Conservation (phyloP, 257 asterid species). For the Plantago elongata region DNA sequence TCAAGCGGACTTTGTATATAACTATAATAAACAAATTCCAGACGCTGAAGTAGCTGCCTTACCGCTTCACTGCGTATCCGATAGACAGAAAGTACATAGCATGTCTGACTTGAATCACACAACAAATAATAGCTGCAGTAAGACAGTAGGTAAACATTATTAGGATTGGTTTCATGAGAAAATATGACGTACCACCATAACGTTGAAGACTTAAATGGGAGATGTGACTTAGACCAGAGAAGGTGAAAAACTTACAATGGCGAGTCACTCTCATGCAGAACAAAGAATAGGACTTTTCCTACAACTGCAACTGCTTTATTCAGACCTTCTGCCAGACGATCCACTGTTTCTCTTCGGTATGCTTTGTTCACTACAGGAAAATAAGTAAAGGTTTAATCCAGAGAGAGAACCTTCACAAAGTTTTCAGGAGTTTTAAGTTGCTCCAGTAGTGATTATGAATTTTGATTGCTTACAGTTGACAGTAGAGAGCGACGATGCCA, state of each 20-base stretch:
- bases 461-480: constrained; percentile 50
- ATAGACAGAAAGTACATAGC: constrained; percentile 65
- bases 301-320: constrained; percentile 73
- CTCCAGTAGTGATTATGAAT: not conserved
- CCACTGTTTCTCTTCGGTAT: constrained; percentile 55
- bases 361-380: constrained; percentile 54
- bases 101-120: constrained; percentile 70
- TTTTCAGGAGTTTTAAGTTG: no score
- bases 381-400: constrained; percentile 18
- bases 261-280: constrained; percentile 54
- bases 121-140: constrained; percentile 68
- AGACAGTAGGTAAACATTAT: not conserved
- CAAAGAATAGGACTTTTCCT: constrained; percentile 63
- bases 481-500: constrained; percentile 61
- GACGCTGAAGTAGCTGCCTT: constrained; percentile 27
- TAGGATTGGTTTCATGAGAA: no score
- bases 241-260: constrained; percentile 62
- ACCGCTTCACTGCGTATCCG: constrained; percentile 67
- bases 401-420: no score
- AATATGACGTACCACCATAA: not conserved
- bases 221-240: constrained; percentile 8
- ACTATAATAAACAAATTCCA: constrained; percentile 6
- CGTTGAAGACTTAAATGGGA: not conserved
- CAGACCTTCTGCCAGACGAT: constrained; percentile 63
- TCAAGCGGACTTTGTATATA: constrained; percentile 2